Evolutionary conservation across 1,284 basidiomycete genomes (phyloP).

Genomic region (Vanrija sp.): DNA sequence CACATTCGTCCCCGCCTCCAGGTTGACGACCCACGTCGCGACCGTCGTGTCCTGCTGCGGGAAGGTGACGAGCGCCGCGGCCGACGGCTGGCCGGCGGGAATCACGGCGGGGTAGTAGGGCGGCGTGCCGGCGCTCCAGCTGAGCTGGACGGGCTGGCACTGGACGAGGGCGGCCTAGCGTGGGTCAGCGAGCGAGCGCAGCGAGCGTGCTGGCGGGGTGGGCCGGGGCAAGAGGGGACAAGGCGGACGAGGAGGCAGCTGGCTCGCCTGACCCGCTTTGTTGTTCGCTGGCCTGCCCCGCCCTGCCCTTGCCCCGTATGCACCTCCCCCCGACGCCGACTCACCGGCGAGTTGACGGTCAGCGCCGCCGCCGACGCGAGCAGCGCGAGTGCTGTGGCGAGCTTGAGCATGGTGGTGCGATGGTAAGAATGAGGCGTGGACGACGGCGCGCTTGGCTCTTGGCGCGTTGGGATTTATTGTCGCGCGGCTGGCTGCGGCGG

Average conservation of each 20-base stretch:
- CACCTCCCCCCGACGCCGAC: not conserved
- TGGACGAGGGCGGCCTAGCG: constrained; percentile 35
- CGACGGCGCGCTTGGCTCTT: no score
- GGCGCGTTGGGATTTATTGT: no score
- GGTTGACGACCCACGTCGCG: constrained; percentile 62
- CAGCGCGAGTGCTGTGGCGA: not conserved
- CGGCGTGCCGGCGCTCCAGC: constrained; percentile 56
- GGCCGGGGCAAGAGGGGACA: not conserved
- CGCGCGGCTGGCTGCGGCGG: no score
- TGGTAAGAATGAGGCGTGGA: no score
- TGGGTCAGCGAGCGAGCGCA: not conserved
- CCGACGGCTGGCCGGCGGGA: constrained; percentile 63
- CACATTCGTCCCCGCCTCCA: constrained; percentile 57
- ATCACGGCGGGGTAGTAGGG: constrained; percentile 66
- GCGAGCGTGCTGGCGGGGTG: not conserved
- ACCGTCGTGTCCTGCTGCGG: constrained; percentile 49
- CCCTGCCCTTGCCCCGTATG: no score
- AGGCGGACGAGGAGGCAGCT: constrained; percentile 1
- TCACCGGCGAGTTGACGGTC: constrained; percentile 61
- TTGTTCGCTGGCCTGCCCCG: no score
- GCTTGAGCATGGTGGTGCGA: constrained; percentile 8
- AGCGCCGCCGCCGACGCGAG: constrained; percentile 51
- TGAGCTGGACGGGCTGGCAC: constrained; percentile 49
- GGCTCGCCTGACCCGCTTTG: not conserved
- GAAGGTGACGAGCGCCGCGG: constrained; percentile 45